phyloP scores from a whole-genome alignment of 208 protist species.

The Crithidia bombi region DNA sequence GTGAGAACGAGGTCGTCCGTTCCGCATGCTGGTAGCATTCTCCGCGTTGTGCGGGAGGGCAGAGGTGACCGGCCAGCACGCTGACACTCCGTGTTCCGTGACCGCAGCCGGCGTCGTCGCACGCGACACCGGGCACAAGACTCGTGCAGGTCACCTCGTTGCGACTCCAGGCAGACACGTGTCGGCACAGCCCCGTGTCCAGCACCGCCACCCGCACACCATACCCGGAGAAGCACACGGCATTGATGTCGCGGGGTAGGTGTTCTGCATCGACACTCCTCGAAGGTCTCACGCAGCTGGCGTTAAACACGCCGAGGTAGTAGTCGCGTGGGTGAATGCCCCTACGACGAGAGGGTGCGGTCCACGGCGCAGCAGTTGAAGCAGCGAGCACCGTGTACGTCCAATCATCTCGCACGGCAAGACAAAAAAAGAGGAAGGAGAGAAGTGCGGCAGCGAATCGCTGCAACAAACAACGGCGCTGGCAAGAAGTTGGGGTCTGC shows the following conservation, averaged over 20 bases:
- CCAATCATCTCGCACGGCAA: not conserved
- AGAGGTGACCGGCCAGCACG: slow-evolving; percentile 79
- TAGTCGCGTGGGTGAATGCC: slow-evolving; percentile 25
- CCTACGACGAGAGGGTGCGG: not conserved
- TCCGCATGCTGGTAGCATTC: not conserved
- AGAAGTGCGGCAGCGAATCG: not conserved
- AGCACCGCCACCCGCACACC: slow-evolving; percentile 69
- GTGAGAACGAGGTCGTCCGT: not conserved
- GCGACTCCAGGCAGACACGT: slow-evolving; percentile 24
- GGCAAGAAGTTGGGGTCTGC: no score
- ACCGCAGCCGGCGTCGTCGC: slow-evolving; percentile 78
- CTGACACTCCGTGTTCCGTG: slow-evolving; percentile 98
- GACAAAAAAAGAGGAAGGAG: not conserved
- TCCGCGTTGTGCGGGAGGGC: not conserved
- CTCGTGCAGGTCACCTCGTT: slow-evolving; percentile 53
- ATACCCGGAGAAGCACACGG: slow-evolving; percentile 38
- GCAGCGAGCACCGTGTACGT: not conserved
- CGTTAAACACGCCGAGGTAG: slow-evolving; percentile 29
- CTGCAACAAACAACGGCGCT: no score
- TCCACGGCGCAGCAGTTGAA: not conserved
- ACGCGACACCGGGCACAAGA: slow-evolving; percentile 61
- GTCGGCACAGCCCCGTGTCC: slow-evolving; percentile 55
- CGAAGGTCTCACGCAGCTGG: slow-evolving; percentile 6
- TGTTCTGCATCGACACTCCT: not conserved
- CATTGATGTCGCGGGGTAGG: not conserved